These are phyloP conservation scores for Hyphopichia khmerensis DNA, from an alignment of 1,139 yeast genomes.

Conservation along the genomic window DNA sequence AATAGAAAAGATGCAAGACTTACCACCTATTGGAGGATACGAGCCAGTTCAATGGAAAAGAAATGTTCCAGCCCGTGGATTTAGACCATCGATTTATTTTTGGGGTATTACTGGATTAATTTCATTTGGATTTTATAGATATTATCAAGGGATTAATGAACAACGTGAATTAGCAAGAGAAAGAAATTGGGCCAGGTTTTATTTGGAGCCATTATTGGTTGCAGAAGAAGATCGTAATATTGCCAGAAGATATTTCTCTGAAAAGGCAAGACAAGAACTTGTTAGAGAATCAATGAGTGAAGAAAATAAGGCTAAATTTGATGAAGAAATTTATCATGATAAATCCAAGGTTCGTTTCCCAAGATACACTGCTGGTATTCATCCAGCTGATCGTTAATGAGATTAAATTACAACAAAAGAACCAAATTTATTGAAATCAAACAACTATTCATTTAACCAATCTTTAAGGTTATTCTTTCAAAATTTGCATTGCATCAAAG, in stretches of 20 bases:
- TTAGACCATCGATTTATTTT: slow-evolving; percentile 72
- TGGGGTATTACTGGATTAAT: slow-evolving; percentile 63
- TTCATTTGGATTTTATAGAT: slow-evolving; percentile 71
- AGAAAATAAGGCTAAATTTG: slow-evolving; percentile 40
- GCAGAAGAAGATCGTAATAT: slow-evolving; percentile 83
- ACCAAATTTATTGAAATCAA: no score
- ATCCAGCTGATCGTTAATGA: slow-evolving; percentile 33
- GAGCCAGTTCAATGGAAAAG: slow-evolving; percentile 90
- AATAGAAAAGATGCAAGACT: slow-evolving; percentile 57
- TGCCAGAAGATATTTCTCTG: slow-evolving; percentile 70
- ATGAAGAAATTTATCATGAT: slow-evolving; percentile 45
- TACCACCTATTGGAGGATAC: slow-evolving; percentile 87
- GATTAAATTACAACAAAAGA: background rate
- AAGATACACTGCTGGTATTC: slow-evolving; percentile 41
- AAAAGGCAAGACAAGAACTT: slow-evolving; percentile 64
- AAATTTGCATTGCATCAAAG: background rate
- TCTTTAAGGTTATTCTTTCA: no score
- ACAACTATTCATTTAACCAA: no score
- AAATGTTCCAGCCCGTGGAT: slow-evolving; percentile 81
- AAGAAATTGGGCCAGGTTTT: slow-evolving; percentile 73
- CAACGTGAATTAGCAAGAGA: slow-evolving; percentile 77
- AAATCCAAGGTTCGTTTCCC: slow-evolving; percentile 49
- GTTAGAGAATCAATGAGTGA: slow-evolving; percentile 45
- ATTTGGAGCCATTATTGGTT: slow-evolving; percentile 69
- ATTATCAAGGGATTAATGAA: slow-evolving; percentile 69